Evolutionary conservation across 169 alveolate species (phyloP).

Genomic region (Eimeria tenella): DNA sequence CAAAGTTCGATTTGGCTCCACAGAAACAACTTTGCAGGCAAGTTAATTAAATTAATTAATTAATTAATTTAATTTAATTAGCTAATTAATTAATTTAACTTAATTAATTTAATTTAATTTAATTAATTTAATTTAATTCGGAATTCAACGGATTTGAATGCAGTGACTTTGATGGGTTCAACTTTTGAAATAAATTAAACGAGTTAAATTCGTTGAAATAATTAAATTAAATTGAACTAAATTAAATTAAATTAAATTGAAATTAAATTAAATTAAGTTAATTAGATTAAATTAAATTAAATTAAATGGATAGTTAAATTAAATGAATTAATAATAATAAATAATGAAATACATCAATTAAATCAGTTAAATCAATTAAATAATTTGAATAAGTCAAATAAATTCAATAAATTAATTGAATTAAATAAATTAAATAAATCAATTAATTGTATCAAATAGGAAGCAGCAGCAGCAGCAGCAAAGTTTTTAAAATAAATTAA

Average conservation of each 20-base stretch:
- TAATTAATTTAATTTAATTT: not conserved
- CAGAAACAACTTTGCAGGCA: conserved; percentile 84
- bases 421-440: too few relatives aligned
- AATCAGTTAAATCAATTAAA: too few relatives aligned
- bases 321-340: not conserved
- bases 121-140: not conserved
- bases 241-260: not conserved
- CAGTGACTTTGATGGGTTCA: not conserved
- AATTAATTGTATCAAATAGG: too few relatives aligned
- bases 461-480: too few relatives aligned
- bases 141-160: not conserved
- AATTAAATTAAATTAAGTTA: not conserved
- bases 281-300: not conserved
- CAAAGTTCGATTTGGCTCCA: conserved; percentile 83
- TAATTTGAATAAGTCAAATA: too few relatives aligned
- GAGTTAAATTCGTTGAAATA: not conserved
- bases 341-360: not conserved
- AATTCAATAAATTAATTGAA: too few relatives aligned
- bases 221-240: not conserved
- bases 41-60: conserved; percentile 20
- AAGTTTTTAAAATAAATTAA: too few relatives aligned
- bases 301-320: not conserved
- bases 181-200: not conserved
- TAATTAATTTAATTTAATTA: conserved; percentile 23
- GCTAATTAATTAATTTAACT: not conserved